Evolutionary conservation across 331 rosid species (phyloP), one percentile per base, ranked within the genome.

Genomic region (Rhamnella rubrinervis): DNA sequence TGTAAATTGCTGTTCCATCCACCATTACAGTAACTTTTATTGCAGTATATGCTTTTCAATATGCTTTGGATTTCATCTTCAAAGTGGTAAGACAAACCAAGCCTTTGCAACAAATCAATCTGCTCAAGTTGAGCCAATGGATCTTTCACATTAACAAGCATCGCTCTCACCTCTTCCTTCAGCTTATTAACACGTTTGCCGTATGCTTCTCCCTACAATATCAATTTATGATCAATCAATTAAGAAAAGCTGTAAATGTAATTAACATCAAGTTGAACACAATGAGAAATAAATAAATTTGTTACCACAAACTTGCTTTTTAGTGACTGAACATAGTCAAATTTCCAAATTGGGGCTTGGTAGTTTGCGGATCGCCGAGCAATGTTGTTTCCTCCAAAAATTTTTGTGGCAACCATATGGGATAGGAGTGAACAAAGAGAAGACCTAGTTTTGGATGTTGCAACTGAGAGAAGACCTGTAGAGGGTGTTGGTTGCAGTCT

Each of bases 11-110:
- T 20, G 7, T 9, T 75, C 23, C 40, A 63, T 7, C 47, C 2
- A 4, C 4, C 16, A 6, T 41, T 35, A 15, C 51, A 37, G 4
- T 10, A 14, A 14, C 18, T 10, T 31, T 15, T 13, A 35, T 25
- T 31, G 11, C 4, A 1, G 44, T 44, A 35, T 1, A 6, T 2
- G 12, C 6, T 15, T 0, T 61, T 56, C 11, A 71, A 31, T 37
- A 61, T 6, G 0, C 21, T 39, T 5, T 19, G 16, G 3, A 51
- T 61, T 61, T 71, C 68, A 0, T 61, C 55, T 4, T 61, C 61
- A 52, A 71, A 61, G 25, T 71, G 68, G 37, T 61, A 50, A 52
- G 68, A 50, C 38, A 71, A 5, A 13, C 75, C 61, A n/a, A 71
- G 61, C 31, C 62, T 71, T 1, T 61, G 61, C 50, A 70, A 47